Conservation (phyloP, 2,329 filamentous ascomycete genomes). For the Exophiala sp. region DNA sequence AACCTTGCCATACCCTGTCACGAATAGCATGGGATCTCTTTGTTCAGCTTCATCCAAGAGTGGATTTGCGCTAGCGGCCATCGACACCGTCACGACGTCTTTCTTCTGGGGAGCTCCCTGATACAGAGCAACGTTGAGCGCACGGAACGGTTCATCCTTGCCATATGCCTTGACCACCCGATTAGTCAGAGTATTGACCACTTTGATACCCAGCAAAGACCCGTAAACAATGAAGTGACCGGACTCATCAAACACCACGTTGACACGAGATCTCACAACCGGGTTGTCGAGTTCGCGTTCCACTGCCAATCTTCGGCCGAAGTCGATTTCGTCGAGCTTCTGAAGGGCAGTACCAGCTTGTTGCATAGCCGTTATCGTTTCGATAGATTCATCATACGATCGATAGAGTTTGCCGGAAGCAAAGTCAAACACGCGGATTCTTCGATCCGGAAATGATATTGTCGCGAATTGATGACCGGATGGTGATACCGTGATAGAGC, state of each 20-base stretch:
- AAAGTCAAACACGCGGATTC: slow-evolving; percentile 92
- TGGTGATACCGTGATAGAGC: slow-evolving; percentile 79
- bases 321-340: slow-evolving; percentile 85
- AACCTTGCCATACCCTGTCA: slow-evolving; percentile 78
- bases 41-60: slow-evolving; percentile 87
- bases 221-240: slow-evolving; percentile 94
- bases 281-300: slow-evolving; percentile 81
- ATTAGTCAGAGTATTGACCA: slow-evolving; percentile 94
- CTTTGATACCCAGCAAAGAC: slow-evolving; percentile 86
- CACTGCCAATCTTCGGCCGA: slow-evolving; percentile 78
- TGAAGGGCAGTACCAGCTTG: slow-evolving; percentile 80
- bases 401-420: slow-evolving; percentile 80
- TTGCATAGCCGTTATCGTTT: slow-evolving; percentile 89
- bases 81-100: slow-evolving; percentile 85
- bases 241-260: slow-evolving; percentile 93
- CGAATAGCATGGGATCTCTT: slow-evolving; percentile 82
- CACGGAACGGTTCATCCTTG: slow-evolving; percentile 81
- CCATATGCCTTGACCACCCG: slow-evolving; percentile 86
- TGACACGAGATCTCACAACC: slow-evolving; percentile 65
- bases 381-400: slow-evolving; percentile 91
- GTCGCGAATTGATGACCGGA: slow-evolving; percentile 81
- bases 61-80: slow-evolving; percentile 94
- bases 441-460: slow-evolving; percentile 88
- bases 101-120: slow-evolving; percentile 96
- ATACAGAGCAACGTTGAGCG: slow-evolving; percentile 80